Percentiles rank a stretch among this genome's conserved stretches.
These are phyloP conservation scores for Yarrowia osloensis DNA, from an alignment of 805 yeast genomes.

Conservation along the genomic window DNA sequence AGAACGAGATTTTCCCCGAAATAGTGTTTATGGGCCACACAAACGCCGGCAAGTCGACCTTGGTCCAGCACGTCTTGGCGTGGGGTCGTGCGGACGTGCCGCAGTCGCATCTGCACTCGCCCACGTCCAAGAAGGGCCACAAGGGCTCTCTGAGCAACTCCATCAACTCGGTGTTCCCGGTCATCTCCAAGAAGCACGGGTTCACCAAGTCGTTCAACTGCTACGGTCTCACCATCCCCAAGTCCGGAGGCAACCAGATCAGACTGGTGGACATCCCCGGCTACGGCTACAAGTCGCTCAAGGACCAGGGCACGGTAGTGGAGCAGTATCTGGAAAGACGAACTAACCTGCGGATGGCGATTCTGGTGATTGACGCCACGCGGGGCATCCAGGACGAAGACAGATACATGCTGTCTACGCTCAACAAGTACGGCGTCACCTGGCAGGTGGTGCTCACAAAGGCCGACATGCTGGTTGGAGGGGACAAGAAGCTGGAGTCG, in stretches of 20 bases:
- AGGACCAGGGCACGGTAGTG: slow-evolving; percentile 68
- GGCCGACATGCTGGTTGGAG: slow-evolving; percentile 56
- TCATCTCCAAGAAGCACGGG: slow-evolving; percentile 50
- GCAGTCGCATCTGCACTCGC: slow-evolving; percentile 53
- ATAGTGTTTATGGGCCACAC: slow-evolving; percentile 76
- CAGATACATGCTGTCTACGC: slow-evolving; percentile 50
- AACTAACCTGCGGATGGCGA: slow-evolving; percentile 57
- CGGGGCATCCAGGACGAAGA: slow-evolving; percentile 65
- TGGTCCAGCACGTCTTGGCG: slow-evolving; percentile 45
- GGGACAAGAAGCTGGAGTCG: slow-evolving; percentile 17
- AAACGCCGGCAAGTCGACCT: slow-evolving; percentile 83
- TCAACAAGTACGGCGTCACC: slow-evolving; percentile 59
- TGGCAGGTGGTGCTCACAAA: slow-evolving; percentile 79
- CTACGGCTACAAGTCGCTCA: slow-evolving; percentile 71
- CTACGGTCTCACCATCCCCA: slow-evolving; percentile 43
- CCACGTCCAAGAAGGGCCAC: slow-evolving; percentile 28
- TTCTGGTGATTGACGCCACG: slow-evolving; percentile 60
- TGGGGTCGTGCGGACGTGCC: slow-evolving; percentile 25
- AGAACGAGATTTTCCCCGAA: slow-evolving; percentile 58
- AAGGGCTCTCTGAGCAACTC: slow-evolving; percentile 37
- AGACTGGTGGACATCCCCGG: slow-evolving; percentile 87
- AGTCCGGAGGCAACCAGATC: slow-evolving; percentile 60
- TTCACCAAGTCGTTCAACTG: slow-evolving; percentile 65
- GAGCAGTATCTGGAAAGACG: slow-evolving; percentile 61
- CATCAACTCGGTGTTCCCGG: slow-evolving; percentile 49